Evolutionary conservation across 768 basidiomycete genomes (phyloP).

Genomic region (Tremella fuciformis): DNA sequence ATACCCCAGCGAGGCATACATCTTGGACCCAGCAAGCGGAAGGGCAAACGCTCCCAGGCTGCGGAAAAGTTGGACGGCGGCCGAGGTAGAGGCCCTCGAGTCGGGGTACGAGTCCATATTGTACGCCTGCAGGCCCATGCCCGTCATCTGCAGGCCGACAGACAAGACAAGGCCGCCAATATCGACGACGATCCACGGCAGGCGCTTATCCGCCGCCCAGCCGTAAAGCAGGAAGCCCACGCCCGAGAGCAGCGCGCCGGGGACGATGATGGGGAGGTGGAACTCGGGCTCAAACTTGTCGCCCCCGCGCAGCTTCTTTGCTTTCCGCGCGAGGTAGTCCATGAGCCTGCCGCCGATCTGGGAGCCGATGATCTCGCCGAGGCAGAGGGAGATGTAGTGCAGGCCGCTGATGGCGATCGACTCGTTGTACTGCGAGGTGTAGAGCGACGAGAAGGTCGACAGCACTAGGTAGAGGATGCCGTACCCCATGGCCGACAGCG

Average conservation of each 20-base stretch:
- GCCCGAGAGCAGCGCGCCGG: neutral
- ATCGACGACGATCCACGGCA: conserved; percentile 8
- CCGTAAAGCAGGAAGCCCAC: conserved; percentile 8
- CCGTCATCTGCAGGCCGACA: conserved; percentile 10
- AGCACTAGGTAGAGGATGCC: conserved; percentile 7
- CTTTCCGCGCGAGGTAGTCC: conserved; percentile 10
- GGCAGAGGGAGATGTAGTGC: conserved; percentile 7
- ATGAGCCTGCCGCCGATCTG: conserved; percentile 11
- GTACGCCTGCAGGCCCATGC: conserved; percentile 4
- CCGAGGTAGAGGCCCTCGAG: conserved; percentile 7
- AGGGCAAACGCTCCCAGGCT: conserved; percentile 8
- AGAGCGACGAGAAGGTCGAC: conserved; percentile 9
- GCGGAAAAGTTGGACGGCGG: conserved; percentile 2
- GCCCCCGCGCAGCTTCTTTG: conserved; percentile 4
- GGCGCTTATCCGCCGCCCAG: conserved; percentile 6
- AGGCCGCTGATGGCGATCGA: conserved; percentile 6
- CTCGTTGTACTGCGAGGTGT: conserved; percentile 8
- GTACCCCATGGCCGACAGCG: conserved; percentile 1
- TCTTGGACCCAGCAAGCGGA: conserved; percentile 4
- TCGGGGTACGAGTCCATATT: conserved; percentile 7
- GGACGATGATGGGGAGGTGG: conserved; percentile 11
- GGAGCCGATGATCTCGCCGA: conserved; percentile 8
- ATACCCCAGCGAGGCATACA: conserved; percentile 5
- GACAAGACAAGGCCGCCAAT: conserved; percentile 2
- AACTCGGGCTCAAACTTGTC: conserved; percentile 9